These are phyloP conservation scores for Dactylellina drechsleri DNA, from an alignment of 2,329 filamentous ascomycete species.

Conservation along the genomic window DNA sequence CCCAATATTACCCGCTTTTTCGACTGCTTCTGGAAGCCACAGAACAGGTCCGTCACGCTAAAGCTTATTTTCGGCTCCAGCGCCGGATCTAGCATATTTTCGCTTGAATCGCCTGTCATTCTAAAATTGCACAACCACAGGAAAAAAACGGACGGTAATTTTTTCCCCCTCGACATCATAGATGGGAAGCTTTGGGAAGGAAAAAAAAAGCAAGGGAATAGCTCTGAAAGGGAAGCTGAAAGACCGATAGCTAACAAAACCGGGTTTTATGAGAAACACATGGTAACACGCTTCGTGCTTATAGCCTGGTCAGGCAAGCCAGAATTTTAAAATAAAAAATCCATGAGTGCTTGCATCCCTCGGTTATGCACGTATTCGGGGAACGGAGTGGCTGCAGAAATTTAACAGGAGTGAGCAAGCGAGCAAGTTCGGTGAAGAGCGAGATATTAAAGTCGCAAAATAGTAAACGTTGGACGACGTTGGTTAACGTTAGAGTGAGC, in stretches of 20 bases:
- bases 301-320: slow-evolving; percentile 38
- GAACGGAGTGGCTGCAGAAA: slow-evolving; percentile 13
- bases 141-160: neutral
- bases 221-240: slow-evolving; percentile 20
- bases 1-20: slow-evolving; percentile 37
- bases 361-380: slow-evolving; percentile 24
- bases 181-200: neutral
- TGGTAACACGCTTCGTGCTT: slow-evolving; percentile 30
- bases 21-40: slow-evolving; percentile 36
- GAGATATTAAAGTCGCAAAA: slow-evolving; percentile 14
- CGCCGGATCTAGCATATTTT: slow-evolving; percentile 6
- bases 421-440: neutral
- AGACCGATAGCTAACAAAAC: slow-evolving; percentile 21
- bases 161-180: neutral
- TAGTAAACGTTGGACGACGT: slow-evolving; percentile 7
- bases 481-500: slow-evolving; percentile 28
- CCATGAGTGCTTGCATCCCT: neutral
- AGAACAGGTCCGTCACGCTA: slow-evolving; percentile 11
- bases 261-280: slow-evolving; percentile 45
- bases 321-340: neutral
- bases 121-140: slow-evolving; percentile 16
- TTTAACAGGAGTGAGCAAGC: neutral
- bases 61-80: slow-evolving; percentile 27
- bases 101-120: slow-evolving; percentile 3
- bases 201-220: slow-evolving; percentile 1